Evolutionary conservation across 495 filamentous ascomycete genomes (phyloP), one percentile per base, ranked within the genome.

Genomic region (Hypoxylon cercidicola): DNA sequence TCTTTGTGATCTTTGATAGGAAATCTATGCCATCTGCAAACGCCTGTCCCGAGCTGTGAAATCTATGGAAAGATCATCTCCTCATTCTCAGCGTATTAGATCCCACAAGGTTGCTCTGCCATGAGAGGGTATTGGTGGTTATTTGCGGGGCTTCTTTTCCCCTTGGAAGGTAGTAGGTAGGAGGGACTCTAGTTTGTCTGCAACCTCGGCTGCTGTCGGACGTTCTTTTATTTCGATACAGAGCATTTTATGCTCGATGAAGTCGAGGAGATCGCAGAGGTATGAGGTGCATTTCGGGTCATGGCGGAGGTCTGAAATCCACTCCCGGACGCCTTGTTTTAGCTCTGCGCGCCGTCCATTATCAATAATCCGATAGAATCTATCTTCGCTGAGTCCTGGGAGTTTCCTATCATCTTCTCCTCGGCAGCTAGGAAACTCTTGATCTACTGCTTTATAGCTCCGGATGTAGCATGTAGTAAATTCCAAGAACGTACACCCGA

Each of bases 401-500:
- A 39, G 21, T 16, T n/a, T 15, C 12, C 21, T 10, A 21, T 64
- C 55, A 1, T 7, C 1, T 35, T 54, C 54, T 23, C 47, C 62
- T 30, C 62, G 62, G 6, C 6, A 10, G 11, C 32, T 64, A 3
- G 62, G 62, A 5, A 64, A 64, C 1, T 64, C 55, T 4, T 53
- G 16, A 12, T 47, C 9, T 1, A 64, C 62, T 0, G 62, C 62
- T 9, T 48, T 4, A 20, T 30, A 59, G 4, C 54, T 54, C 11
- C 1, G 13, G 16, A 64, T 9, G 13, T 43, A 54, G 2, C 62
- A 64, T 0, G 62, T 64, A 1, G 39, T 32, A n/a, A 64, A 64
- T n/a, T 64, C 62, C 20, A 64, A 25, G 23, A 15, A 64, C 18
- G 55, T 64, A 39, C 62, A 64, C 13, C 48, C 62, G 12, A 64